Evolutionary conservation across 805 yeast species (phyloP).

Genomic region (Pichia nakasei): DNA sequence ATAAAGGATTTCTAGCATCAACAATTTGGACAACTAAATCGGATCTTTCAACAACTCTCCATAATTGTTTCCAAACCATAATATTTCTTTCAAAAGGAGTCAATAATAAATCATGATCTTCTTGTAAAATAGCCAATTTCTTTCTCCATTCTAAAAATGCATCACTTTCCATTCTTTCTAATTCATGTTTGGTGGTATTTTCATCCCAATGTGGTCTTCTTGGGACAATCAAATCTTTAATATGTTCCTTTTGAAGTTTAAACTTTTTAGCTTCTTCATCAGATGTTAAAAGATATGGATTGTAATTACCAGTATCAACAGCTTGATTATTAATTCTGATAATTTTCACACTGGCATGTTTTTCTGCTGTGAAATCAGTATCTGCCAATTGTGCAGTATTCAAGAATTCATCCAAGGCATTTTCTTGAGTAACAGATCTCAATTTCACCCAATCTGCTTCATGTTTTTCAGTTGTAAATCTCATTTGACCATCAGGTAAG

Average conservation of each 20-base stretch:
- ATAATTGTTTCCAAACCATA: conserved; percentile 96
- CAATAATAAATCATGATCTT: conserved; percentile 71
- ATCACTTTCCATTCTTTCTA: conserved; percentile 81
- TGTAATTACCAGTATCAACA: conserved; percentile 44
- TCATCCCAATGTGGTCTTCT: conserved; percentile 85
- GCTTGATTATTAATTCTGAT: conserved; percentile 68
- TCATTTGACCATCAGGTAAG: conserved; percentile 79
- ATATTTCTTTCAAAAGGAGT: conserved; percentile 96
- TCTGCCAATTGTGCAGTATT: conserved; percentile 94
- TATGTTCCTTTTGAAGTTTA: conserved; percentile 57
- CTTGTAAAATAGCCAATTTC: conserved; percentile 75
- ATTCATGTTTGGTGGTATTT: conserved; percentile 59
- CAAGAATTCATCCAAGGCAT: conserved; percentile 87
- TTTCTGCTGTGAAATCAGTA: conserved; percentile 92
- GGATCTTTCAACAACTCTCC: conserved; percentile 96
- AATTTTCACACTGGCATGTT: conserved; percentile 72
- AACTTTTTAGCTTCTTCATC: conserved; percentile 59
- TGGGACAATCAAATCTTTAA: conserved; percentile 71
- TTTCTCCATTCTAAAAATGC: conserved; percentile 94
- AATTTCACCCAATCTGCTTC: conserved; percentile 86
- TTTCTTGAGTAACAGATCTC: conserved; percentile 91
- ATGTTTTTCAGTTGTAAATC: conserved; percentile 78
- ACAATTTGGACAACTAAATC: conserved; percentile 94
- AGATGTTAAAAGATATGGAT: conserved; percentile 53
- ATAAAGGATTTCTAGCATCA: conserved; percentile 89